A percentile compares a stretch with the other conserved stretches of the same genome.
Conservation (phyloP, 2,329 filamentous ascomycete genomes). For the Kalmusia sp. region DNA sequence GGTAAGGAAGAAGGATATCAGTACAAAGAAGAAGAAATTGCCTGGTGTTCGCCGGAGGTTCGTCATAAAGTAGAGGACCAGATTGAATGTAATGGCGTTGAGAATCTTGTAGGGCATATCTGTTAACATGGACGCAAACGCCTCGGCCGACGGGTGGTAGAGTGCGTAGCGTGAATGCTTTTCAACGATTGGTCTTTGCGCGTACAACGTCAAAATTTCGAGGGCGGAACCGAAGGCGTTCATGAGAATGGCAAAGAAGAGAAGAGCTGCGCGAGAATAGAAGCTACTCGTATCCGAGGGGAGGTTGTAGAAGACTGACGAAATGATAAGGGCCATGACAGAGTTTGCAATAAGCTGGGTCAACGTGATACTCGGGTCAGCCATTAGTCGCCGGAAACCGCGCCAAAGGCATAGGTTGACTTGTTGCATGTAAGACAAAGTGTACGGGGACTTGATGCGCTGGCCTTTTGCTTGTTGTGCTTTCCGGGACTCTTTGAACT, state of each 20-base stretch:
- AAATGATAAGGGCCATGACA: conserved; percentile 77
- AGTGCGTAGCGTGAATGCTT: conserved; percentile 87
- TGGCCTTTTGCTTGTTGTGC: conserved; percentile 55
- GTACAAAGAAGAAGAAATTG: conserved; percentile 84
- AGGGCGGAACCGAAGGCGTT: conserved; percentile 83
- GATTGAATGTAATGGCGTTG: conserved; percentile 80
- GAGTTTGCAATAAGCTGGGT: conserved; percentile 75
- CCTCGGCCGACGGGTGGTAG: conserved; percentile 89
- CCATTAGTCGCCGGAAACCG: conserved; percentile 77
- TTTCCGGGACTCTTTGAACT: conserved; percentile 55
- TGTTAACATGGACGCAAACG: conserved; percentile 83
- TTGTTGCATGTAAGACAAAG: conserved; percentile 78
- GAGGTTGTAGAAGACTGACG: conserved; percentile 83
- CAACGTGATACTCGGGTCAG: conserved; percentile 78
- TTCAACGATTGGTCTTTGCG: conserved; percentile 89
- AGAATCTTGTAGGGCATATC: conserved; percentile 83
- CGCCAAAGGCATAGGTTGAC: conserved; percentile 80
- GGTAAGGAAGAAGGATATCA: conserved; percentile 76
- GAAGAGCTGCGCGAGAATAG: conserved; percentile 77
- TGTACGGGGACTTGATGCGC: conserved; percentile 79
- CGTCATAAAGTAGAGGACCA: conserved; percentile 86
- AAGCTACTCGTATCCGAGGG: conserved; percentile 71
- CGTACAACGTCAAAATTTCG: conserved; percentile 85
- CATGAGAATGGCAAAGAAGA: conserved; percentile 88
- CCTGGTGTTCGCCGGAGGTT: conserved; percentile 77